Evolutionary conservation across 306 rosid species (phyloP).

Genomic region (Fragaria iinumae): DNA sequence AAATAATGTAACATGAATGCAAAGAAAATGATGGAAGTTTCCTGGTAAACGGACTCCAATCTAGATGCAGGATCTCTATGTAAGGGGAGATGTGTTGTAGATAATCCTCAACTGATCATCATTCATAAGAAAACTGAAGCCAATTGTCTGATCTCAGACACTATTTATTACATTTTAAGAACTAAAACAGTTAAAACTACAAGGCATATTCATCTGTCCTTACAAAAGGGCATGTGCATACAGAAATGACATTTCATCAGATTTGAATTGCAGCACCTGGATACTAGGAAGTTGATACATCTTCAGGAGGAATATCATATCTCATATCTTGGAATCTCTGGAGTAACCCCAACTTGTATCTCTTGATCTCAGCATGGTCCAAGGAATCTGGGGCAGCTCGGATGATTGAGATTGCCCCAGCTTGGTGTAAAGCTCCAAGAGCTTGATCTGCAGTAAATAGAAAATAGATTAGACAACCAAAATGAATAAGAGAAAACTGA

Average conservation of each 20-base stretch:
- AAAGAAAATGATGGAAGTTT: background rate
- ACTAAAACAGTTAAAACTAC: too few species aligned
- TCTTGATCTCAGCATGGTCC: slow-evolving; percentile 56
- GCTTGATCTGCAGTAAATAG: slow-evolving; percentile 47
- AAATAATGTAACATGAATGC: background rate
- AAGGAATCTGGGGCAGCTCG: slow-evolving; percentile 61
- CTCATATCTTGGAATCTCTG: slow-evolving; percentile 71
- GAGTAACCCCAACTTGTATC: slow-evolving; percentile 55
- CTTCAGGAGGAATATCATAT: slow-evolving; percentile 51
- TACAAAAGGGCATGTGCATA: too few species aligned
- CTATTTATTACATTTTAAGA: too few species aligned
- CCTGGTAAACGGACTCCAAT: background rate
- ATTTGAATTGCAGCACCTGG: background rate
- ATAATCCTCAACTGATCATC: too few species aligned
- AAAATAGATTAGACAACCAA: background rate
- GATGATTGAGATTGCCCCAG: slow-evolving; percentile 69
- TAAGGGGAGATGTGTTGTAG: too few species aligned
- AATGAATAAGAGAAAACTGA: background rate
- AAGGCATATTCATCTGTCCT: too few species aligned
- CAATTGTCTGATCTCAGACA: too few species aligned
- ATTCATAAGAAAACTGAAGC: too few species aligned
- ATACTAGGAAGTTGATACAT: slow-evolving; percentile 19
- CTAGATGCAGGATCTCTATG: too few species aligned
- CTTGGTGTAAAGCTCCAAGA: slow-evolving; percentile 62
- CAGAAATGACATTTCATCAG: too few species aligned